These are phyloP conservation scores for Pontederia crassipes DNA, from an alignment of 176 grass and related monocot species.

Conservation along the genomic window DNA sequence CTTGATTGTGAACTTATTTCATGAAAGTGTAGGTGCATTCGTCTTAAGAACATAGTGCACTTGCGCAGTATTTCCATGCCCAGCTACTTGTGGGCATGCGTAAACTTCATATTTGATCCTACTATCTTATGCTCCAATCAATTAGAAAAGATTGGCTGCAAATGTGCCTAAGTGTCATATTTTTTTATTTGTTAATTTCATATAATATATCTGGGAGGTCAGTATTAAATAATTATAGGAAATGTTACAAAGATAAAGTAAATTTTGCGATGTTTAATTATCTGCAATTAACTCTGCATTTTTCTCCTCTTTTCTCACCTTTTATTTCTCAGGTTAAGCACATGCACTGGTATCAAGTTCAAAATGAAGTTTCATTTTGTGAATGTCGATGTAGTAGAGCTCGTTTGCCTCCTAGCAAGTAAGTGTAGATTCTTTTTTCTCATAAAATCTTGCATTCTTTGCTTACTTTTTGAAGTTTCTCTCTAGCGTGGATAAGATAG, in stretches of 20 bases:
- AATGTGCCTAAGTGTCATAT: neutral
- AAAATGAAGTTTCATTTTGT: conserved; percentile 66
- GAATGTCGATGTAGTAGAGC: conserved; percentile 89
- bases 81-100: too few species aligned
- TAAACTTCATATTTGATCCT: too few species aligned
- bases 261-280: too few species aligned
- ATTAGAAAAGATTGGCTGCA: neutral
- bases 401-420: conserved; percentile 84
- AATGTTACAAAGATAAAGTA: too few species aligned
- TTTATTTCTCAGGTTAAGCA: conserved; percentile 64
- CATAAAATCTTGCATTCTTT: conserved; percentile 2
- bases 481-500: neutral
- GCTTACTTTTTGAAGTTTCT: neutral
- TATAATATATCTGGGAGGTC: too few species aligned
- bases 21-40: too few species aligned
- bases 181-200: neutral
- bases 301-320: conserved; percentile 7
- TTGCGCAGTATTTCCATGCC: too few species aligned
- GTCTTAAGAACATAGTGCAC: too few species aligned
- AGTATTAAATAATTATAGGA: too few species aligned
- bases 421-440: conserved; percentile 7
- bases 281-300: neutral
- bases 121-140: neutral
- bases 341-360: conserved; percentile 92
- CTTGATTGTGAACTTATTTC: too few species aligned